A percentile compares a stretch with the other conserved stretches of the same genome.
These are phyloP conservation scores for Beauveria medogensis DNA, from an alignment of 2,329 filamentous ascomycete genomes.

Conservation along the genomic window DNA sequence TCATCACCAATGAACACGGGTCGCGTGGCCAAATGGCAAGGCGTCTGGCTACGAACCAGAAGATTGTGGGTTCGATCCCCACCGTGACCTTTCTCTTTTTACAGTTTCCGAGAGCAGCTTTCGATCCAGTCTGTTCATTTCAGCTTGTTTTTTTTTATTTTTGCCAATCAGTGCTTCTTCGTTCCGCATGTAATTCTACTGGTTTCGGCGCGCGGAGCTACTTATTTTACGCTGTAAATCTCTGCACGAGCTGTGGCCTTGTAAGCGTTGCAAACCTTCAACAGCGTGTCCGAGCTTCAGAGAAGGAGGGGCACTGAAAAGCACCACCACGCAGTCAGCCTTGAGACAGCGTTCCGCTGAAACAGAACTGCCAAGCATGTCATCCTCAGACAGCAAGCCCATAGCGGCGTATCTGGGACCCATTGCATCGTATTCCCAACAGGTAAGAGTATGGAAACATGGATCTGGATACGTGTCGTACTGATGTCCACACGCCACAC, in stretches of 20 bases:
- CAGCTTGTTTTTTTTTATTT: not conserved
- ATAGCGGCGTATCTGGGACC: conserved; percentile 9
- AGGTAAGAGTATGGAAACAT: not conserved
- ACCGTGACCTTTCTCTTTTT: conserved; percentile 13
- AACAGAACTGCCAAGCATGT: not conserved
- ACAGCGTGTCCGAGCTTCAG: not conserved
- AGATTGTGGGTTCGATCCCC: conserved; percentile 15
- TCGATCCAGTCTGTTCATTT: not conserved
- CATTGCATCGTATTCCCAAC: conserved; percentile 9
- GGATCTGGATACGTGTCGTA: not conserved
- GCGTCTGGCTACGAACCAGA: conserved; percentile 15
- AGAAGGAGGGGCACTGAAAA: not conserved
- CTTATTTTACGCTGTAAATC: too few species aligned
- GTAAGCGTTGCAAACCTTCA: not conserved
- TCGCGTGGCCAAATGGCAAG: conserved; percentile 15
- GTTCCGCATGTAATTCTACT: not conserved
- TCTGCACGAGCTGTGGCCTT: too few species aligned
- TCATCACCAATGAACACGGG: not conserved
- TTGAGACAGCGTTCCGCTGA: not conserved
- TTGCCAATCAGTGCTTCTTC: not conserved
- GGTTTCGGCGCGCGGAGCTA: not conserved
- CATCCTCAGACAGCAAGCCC: conserved; percentile 4
- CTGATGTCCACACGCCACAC: conserved; percentile 1
- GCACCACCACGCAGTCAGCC: not conserved
- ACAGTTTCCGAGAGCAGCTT: not conserved